Evolutionary conservation across 202 grass and related monocot genomes (phyloP), one percentile per base, ranked within the genome.

Genomic region (Cymbopogon flexuosus): DNA sequence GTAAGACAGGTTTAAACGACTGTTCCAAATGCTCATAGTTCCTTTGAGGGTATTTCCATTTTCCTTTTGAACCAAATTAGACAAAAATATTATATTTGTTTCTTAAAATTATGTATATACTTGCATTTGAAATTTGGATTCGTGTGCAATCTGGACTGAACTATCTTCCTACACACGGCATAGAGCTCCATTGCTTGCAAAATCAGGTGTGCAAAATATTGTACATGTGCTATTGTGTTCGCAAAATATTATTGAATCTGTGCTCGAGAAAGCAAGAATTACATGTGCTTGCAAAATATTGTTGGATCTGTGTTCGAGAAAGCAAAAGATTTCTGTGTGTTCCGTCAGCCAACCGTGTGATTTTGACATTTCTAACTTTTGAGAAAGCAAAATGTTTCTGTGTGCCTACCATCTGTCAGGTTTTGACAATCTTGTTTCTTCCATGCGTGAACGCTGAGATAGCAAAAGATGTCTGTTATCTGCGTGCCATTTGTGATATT

Each of bases 371-470:
- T 51, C 47, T 5, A 49, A 16, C 14, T n/a, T 60, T 58, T 19
- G n/a, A 4, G 21, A 59, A 59, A 24, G 56, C 56, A 59, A 1
- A 22, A 23, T 19, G 10, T 24, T 59, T 57, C 8, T 58, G 21
- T 23, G 9, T 22, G 54, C 54, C 54, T 22, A 10, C 58, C 75
- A 65, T 18, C 66, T 0, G 73, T 31, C 5, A 6, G 82, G 70
- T 21, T 46, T 83, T 41, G 81, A 84, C 73, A 22, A 2, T 23
- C 5, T 16, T 36, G 56, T 76, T 83, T 76, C 11, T 49, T 31
- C 3, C 46, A 18, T 49, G 14, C 14, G 15, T 47, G 4, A 47
- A 5, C 45, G 13, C 18, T 18, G 46, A 49, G 46, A 49, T 0
- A 49, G 1, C 46, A 49, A 49, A 49, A 49, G 46, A 49, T 49